These are phyloP conservation scores for Magnolia changhungtana DNA, from an alignment of 164 flowering plant species.

Conservation along the genomic window DNA sequence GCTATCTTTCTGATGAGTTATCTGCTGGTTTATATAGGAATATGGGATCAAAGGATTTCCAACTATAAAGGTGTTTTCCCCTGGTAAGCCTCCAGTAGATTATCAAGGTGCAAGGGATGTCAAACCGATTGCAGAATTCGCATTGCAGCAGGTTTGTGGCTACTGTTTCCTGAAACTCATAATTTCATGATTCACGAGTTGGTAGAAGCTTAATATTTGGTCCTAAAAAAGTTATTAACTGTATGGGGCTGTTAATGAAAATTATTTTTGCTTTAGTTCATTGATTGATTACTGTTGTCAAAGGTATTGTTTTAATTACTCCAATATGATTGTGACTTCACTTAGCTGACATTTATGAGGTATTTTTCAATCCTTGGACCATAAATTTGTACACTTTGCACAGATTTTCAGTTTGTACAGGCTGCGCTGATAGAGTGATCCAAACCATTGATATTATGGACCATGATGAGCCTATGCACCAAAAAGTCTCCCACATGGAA, in stretches of 20 bases:
- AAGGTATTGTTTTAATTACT: too few species aligned
- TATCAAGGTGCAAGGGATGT: constrained; percentile 96
- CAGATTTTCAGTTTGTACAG: too few species aligned
- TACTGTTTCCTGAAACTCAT: not conserved
- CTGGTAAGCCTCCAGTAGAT: constrained; percentile 91
- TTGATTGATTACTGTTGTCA: too few species aligned
- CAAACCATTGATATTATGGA: too few species aligned
- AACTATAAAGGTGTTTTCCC: constrained; percentile 86
- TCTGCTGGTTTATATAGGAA: constrained; percentile 44
- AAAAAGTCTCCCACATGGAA: too few species aligned
- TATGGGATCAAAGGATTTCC: constrained; percentile 95
- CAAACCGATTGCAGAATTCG: constrained; percentile 86
- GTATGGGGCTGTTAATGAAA: not conserved
- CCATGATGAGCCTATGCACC: too few species aligned
- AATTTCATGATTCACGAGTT: not conserved
- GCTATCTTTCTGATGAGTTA: not conserved
- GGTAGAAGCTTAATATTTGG: not conserved
- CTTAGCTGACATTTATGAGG: too few species aligned
- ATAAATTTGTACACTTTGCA: too few species aligned
- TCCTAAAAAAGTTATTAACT: not conserved
- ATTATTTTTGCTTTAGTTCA: too few species aligned
- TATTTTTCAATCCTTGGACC: too few species aligned
- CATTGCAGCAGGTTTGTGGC: constrained; percentile 65
- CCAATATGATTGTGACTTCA: too few species aligned
- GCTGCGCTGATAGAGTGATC: too few species aligned